Percentiles rank a stretch among this genome's conserved stretches.
Evolutionary conservation across 345 rosid species (phyloP).

Genomic region (Pelargonium nanum): DNA sequence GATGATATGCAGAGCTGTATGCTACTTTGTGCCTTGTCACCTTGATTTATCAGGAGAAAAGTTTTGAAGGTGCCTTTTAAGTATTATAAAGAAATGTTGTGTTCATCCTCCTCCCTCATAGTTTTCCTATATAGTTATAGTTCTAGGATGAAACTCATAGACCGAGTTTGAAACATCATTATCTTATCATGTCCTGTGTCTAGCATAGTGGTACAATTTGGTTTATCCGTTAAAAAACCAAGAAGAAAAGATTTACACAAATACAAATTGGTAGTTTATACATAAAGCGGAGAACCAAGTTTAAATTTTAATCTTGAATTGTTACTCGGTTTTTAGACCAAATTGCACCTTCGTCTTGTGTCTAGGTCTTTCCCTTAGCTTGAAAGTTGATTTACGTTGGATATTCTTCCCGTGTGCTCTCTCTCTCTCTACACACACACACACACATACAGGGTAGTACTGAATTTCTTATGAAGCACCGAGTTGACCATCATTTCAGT

Average conservation of each 20-base stretch:
- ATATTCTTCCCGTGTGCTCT: neutral
- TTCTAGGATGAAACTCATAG: neutral
- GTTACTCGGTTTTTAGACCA: neutral
- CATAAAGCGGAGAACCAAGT: neutral
- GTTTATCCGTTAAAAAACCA: neutral
- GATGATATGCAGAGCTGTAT: slow-evolving; percentile 98
- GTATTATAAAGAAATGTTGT: slow-evolving; percentile 6
- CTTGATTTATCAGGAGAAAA: slow-evolving; percentile 43
- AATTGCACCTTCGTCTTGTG: neutral
- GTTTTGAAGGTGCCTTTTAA: slow-evolving; percentile 53
- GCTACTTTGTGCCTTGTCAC: slow-evolving; percentile 64
- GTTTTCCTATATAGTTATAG: slow-evolving; percentile 1
- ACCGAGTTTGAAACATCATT: neutral
- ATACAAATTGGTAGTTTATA: too few relatives aligned
- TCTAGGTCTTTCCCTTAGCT: neutral
- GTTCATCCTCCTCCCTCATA: neutral
- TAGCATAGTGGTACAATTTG: neutral
- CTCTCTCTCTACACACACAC: too few relatives aligned
- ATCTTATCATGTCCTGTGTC: neutral
- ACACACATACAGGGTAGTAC: neutral
- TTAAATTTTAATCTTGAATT: neutral
- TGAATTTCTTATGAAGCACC: neutral
- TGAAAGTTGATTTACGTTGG: neutral
- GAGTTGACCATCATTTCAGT: neutral
- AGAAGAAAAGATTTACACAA: neutral